Conservation (phyloP, 2,329 filamentous ascomycete species). For the Penicillium sp. region DNA sequence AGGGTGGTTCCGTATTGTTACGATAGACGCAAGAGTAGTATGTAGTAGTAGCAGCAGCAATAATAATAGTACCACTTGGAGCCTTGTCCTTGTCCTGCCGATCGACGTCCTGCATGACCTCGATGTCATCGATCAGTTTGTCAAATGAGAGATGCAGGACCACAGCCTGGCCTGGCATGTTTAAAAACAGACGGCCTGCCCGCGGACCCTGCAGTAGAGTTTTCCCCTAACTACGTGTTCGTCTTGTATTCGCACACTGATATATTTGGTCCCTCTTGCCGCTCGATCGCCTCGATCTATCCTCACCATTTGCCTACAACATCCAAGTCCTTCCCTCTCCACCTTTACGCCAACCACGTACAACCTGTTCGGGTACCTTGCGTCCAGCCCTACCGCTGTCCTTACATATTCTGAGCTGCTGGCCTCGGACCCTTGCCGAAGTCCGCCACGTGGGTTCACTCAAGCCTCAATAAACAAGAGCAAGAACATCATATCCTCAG, state of each 20-base stretch:
- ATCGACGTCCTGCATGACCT: constrained; percentile 46
- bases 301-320: not conserved
- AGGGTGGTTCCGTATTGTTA: not conserved
- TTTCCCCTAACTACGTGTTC: constrained; percentile 17
- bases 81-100: constrained; percentile 32
- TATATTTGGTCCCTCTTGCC: constrained; percentile 12
- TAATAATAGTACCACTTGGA: constrained; percentile 23
- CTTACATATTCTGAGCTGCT: too few relatives aligned
- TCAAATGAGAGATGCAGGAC: constrained; percentile 43
- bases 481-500: not conserved
- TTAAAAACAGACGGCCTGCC: constrained; percentile 16
- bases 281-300: constrained; percentile 7
- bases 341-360: not conserved
- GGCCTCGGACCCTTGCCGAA: constrained; percentile 3
- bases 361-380: constrained; percentile 11
- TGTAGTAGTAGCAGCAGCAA: constrained; percentile 11
- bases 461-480: not conserved
- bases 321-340: not conserved
- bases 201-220: constrained; percentile 16
- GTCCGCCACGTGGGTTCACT: not conserved
- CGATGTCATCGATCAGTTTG: constrained; percentile 32
- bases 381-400: constrained; percentile 8
- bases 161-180: constrained; percentile 19
- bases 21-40: not conserved
- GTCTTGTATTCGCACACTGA: constrained; percentile 16